These are phyloP conservation scores for Moricandia moricandioides DNA, from an alignment of 345 rosid genomes.

Conservation along the genomic window DNA sequence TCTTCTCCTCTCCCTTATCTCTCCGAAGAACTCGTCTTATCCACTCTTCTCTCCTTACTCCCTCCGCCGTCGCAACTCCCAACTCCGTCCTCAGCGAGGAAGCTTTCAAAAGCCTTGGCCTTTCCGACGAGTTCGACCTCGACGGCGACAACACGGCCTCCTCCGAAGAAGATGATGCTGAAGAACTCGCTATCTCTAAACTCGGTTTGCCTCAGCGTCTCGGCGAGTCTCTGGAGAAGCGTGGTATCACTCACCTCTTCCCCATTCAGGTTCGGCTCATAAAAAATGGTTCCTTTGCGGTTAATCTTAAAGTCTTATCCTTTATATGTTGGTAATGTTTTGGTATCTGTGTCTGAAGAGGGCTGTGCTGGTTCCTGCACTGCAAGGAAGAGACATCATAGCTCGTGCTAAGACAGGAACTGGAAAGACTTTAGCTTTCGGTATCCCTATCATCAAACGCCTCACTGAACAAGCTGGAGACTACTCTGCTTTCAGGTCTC, in stretches of 20 bases:
- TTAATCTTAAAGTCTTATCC: background rate
- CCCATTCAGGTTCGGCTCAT: conserved; percentile 68
- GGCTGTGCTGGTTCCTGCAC: conserved; percentile 84
- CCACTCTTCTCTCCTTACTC: conserved; percentile 38
- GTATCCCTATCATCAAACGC: conserved; percentile 80
- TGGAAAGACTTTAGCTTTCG: conserved; percentile 96
- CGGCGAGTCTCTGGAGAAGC: conserved; percentile 63
- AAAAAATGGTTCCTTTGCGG: background rate
- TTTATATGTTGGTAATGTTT: conserved; percentile 5
- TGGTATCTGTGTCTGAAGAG: conserved; percentile 44
- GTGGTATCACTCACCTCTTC: conserved; percentile 89
- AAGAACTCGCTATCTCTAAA: conserved; percentile 68
- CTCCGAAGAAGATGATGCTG: conserved; percentile 24
- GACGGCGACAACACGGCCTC: conserved; percentile 16
- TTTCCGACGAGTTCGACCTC: conserved; percentile 30
- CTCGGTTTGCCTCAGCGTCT: conserved; percentile 74
- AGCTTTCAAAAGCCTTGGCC: conserved; percentile 71
- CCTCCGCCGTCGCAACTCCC: conserved; percentile 75
- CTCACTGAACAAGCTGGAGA: conserved; percentile 61
- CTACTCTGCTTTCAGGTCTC: conserved; percentile 49
- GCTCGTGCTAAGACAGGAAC: conserved; percentile 99
- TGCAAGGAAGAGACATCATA: conserved; percentile 81
- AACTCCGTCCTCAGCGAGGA: conserved; percentile 83
- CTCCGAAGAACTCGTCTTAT: conserved; percentile 28
- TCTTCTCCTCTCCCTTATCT: conserved; percentile 30